Evolutionary conservation across 2,329 filamentous ascomycete species (phyloP), one percentile per base, ranked within the genome.

Genomic region (Xylariaceae sp.): DNA sequence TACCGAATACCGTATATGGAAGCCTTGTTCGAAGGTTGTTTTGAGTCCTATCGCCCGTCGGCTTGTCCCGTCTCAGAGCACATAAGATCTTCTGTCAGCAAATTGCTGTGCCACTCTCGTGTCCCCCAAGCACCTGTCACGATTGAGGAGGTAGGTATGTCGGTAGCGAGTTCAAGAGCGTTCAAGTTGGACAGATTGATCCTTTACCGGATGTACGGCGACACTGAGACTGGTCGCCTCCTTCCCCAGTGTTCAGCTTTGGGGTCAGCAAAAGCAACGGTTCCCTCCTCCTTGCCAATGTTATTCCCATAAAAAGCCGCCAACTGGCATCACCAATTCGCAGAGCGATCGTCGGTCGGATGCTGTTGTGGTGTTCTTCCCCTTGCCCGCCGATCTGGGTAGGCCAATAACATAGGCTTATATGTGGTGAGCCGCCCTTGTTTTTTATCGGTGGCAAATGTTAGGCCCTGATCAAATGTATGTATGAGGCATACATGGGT

Each of bases 201-300:
- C 21, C 21, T 28, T 27, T 15, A 35, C 27, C 40, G 41, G 40
- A 38, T 34, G 44, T 27, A 33, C 26, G 31, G 40, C 32, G 37
- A 40, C 44, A 38, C 44, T 44, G 44, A 47, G 39, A 44, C 41
- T 40, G 36, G 40, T 44, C 37, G 40, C 44, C 40, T 43, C 24
- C 34, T 40, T 44, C 40, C 34, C 32, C 36, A 13, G 28, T 31
- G 34, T 16, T 38, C 31, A 37, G 40, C 26, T 32, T 40, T 32
- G 18, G 41, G 16, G 16, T 40, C 37, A 26, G 30, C 38, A 38
- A 42, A 37, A 30, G 38, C 41, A 35, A 44, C 32, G 37, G 36
- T 26, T 33, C 42, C 38, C 39, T 38, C 40, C 36, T 29, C 29
- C 40, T 37, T 41, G 28, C 40, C 45, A 48, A 24, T 24, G 21